Conservation (phyloP, 1,139 yeast genomes). For the Geotrichum carabidarum region DNA sequence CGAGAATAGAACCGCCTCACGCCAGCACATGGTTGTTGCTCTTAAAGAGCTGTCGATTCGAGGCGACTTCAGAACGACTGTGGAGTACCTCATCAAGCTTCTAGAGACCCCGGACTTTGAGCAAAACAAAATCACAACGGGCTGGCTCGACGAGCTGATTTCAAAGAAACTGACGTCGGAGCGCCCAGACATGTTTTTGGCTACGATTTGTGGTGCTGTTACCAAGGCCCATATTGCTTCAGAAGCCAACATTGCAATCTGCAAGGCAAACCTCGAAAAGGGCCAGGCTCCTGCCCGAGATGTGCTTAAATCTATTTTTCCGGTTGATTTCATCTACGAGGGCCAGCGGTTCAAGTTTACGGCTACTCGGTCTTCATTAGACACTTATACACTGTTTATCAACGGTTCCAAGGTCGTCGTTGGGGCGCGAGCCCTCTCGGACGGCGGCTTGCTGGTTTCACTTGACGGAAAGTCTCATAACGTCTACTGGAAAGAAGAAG, state of each 20-base stretch:
- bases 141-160: slow-evolving; percentile 96
- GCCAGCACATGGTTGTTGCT: slow-evolving; percentile 98
- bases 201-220: slow-evolving; percentile 95
- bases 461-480: slow-evolving; percentile 91
- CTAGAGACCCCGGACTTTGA: slow-evolving; percentile 95
- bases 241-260: slow-evolving; percentile 64
- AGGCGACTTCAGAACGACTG: slow-evolving; percentile 99
- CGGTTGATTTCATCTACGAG: slow-evolving; percentile 92
- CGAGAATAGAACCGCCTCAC: slow-evolving; percentile 94
- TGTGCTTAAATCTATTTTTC: slow-evolving; percentile 77
- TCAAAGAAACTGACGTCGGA: slow-evolving; percentile 91
- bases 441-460: slow-evolving; percentile 87
- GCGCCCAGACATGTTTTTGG: slow-evolving; percentile 85
- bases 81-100: slow-evolving; percentile 89
- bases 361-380: slow-evolving; percentile 87
- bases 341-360: slow-evolving; percentile 91
- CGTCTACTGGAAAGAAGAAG: slow-evolving; percentile 96
- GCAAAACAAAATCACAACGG: slow-evolving; percentile 93
- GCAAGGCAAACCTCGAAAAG: slow-evolving; percentile 70
- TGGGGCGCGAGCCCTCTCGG: slow-evolving; percentile 80
- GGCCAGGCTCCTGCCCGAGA: slow-evolving; percentile 92
- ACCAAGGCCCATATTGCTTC: slow-evolving; percentile 85
- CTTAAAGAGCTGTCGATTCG: slow-evolving; percentile 91
- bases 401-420: slow-evolving; percentile 89
- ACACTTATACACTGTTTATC: slow-evolving; percentile 78